Conservation (phyloP, 305 asterid species). For the Rubia peregrina region DNA sequence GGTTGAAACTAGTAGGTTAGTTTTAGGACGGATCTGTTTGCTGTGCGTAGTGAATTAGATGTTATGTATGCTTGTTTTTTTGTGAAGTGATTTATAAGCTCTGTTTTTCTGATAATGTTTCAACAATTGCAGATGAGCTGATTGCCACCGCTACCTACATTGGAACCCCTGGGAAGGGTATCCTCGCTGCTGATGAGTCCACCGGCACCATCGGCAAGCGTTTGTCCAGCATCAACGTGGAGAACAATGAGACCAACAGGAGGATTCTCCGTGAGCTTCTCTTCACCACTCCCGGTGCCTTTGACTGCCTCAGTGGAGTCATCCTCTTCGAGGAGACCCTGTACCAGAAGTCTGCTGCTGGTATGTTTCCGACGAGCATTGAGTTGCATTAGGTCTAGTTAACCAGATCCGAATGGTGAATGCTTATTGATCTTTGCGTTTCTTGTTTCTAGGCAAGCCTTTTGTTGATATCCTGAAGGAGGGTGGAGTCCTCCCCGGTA, state of each 20-base stretch:
- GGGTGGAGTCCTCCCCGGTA: conserved; percentile 59
- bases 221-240: conserved; percentile 51
- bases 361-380: conserved; percentile 13
- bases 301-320: conserved; percentile 53
- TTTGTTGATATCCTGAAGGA: conserved; percentile 60
- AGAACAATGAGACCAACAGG: conserved; percentile 48
- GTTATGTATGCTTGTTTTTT: background rate
- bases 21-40: background rate
- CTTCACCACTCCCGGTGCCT: conserved; percentile 49
- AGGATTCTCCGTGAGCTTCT: conserved; percentile 58
- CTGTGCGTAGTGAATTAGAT: background rate
- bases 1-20: no score
- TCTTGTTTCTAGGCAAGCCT: conserved; percentile 39
- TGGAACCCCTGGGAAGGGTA: conserved; percentile 63
- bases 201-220: conserved; percentile 69
- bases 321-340: conserved; percentile 62
- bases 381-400: background rate
- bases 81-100: background rate
- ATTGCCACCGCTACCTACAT: conserved; percentile 49
- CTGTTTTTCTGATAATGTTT: background rate
- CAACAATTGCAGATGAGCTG: conserved; percentile 44
- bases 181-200: conserved; percentile 71
- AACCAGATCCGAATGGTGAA: background rate
- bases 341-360: conserved; percentile 59
- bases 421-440: background rate